A percentile compares a stretch with the other conserved stretches of the same genome.
Evolutionary conservation across 331 rosid genomes (phyloP).

Genomic region (Erythrophleum ivorense): DNA sequence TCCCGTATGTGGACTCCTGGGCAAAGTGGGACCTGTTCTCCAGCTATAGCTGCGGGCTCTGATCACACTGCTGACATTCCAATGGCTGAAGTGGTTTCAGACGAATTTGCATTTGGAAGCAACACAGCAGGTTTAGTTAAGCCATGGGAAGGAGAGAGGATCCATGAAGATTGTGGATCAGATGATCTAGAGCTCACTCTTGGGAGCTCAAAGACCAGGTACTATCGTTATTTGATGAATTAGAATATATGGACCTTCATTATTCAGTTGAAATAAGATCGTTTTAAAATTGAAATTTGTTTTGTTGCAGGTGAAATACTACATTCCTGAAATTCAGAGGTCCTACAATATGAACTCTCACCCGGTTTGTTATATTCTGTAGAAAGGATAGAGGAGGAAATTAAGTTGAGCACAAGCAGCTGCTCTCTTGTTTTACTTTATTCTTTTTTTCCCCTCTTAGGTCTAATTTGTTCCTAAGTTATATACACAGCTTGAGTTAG

Average conservation of each 20-base stretch:
- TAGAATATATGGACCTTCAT: neutral
- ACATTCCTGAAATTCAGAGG: neutral
- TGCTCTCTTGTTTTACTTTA: neutral
- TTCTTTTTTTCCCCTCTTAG: conserved; percentile 9
- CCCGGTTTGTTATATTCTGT: neutral
- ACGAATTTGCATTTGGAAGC: conserved; percentile 17
- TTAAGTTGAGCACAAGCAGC: neutral
- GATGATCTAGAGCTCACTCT: conserved; percentile 20
- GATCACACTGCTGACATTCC: conserved; percentile 20
- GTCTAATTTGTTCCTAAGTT: neutral
- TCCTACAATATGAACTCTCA: neutral
- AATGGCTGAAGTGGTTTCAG: conserved; percentile 8
- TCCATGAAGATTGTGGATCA: conserved; percentile 14
- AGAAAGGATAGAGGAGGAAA: conserved; percentile 5
- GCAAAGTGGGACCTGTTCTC: conserved; percentile 16
- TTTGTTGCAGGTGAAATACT: conserved; percentile 3
- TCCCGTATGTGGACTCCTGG: conserved; percentile 18
- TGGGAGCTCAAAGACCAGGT: conserved; percentile 18
- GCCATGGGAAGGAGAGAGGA: conserved; percentile 22
- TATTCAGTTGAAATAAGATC: neutral
- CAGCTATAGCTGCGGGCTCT: conserved; percentile 10
- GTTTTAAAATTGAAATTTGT: neutral
- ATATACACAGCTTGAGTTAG: conserved; percentile 23
- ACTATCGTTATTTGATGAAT: neutral
- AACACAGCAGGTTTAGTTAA: neutral